Percentiles rank a stretch among this genome's conserved stretches.
Conservation (phyloP, 305 asterid genomes). For the Fraxinus albicans region DNA sequence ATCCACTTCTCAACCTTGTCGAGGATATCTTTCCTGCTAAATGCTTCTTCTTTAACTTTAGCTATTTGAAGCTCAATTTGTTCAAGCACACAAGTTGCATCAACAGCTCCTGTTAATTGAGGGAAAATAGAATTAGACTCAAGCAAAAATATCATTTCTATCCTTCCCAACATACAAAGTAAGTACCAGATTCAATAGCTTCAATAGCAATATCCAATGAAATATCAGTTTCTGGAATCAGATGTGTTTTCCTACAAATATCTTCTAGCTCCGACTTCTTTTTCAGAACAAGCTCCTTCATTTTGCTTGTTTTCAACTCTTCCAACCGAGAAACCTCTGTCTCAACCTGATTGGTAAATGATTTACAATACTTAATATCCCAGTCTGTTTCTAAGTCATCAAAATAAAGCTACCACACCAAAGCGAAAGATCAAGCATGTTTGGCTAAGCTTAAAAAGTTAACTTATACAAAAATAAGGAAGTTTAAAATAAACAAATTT, state of each 20-base stretch:
- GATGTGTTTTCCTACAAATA: constrained; percentile 77
- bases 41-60: constrained; percentile 87
- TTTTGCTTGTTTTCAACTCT: constrained; percentile 85
- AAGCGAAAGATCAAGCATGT: background rate
- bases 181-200: constrained; percentile 90
- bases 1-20: constrained; percentile 99
- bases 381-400: constrained; percentile 15
- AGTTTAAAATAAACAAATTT: background rate
- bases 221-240: constrained; percentile 62
- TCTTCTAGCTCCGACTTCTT: constrained; percentile 91
- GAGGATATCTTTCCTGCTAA: constrained; percentile 87
- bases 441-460: background rate
- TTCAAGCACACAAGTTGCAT: constrained; percentile 81
- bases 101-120: constrained; percentile 63
- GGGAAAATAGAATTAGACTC: constrained; percentile 1
- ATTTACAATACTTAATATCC: constrained; percentile 13
- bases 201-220: constrained; percentile 61
- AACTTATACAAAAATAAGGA: background rate
- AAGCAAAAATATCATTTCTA: constrained; percentile 12
- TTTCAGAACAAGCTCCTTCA: constrained; percentile 94
- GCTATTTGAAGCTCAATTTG: constrained; percentile 90
- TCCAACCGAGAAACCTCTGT: constrained; percentile 88
- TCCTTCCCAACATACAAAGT: background rate
- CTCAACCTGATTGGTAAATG: constrained; percentile 60
- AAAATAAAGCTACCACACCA: background rate